These are phyloP conservation scores for Mucor lusitanicus DNA, from an alignment of 371 early-diverging fungal genomes.

Conservation along the genomic window DNA sequence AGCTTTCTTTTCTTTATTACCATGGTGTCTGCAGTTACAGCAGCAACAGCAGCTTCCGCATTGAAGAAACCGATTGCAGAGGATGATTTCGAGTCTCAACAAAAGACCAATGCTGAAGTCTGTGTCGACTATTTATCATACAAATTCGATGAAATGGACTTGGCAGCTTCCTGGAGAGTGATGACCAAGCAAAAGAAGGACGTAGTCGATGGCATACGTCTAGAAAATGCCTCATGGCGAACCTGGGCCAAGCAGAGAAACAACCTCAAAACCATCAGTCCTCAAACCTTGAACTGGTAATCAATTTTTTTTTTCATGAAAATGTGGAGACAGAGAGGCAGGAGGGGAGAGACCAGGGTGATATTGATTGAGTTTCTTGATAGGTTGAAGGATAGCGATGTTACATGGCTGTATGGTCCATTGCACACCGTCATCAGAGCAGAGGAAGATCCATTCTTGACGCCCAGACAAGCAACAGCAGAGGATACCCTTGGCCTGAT, in stretches of 20 bases:
- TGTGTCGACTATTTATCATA: constrained; percentile 66
- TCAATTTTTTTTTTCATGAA: background rate
- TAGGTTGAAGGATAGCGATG: constrained; percentile 67
- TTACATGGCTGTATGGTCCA: constrained; percentile 69
- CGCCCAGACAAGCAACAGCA: constrained; percentile 30
- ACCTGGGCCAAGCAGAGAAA: constrained; percentile 67
- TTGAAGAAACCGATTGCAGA: constrained; percentile 19
- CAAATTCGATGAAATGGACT: constrained; percentile 59
- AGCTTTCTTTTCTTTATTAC: background rate
- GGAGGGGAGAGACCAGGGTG: background rate
- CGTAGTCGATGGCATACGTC: constrained; percentile 60
- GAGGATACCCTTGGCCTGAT: constrained; percentile 37
- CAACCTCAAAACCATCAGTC: constrained; percentile 58
- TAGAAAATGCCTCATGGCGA: constrained; percentile 74
- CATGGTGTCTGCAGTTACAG: constrained; percentile 11
- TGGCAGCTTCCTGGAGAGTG: constrained; percentile 54
- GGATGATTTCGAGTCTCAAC: constrained; percentile 23
- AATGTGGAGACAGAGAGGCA: background rate
- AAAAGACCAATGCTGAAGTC: constrained; percentile 23
- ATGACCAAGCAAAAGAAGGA: constrained; percentile 57
- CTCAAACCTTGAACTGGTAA: constrained; percentile 63
- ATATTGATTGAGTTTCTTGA: constrained; percentile 1
- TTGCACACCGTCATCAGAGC: constrained; percentile 48
- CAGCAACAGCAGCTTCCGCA: background rate
- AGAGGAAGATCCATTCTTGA: constrained; percentile 32